Evolutionary conservation across 1,284 basidiomycete genomes (phyloP), one percentile per base, ranked within the genome.

Genomic region (Grifola frondosa): DNA sequence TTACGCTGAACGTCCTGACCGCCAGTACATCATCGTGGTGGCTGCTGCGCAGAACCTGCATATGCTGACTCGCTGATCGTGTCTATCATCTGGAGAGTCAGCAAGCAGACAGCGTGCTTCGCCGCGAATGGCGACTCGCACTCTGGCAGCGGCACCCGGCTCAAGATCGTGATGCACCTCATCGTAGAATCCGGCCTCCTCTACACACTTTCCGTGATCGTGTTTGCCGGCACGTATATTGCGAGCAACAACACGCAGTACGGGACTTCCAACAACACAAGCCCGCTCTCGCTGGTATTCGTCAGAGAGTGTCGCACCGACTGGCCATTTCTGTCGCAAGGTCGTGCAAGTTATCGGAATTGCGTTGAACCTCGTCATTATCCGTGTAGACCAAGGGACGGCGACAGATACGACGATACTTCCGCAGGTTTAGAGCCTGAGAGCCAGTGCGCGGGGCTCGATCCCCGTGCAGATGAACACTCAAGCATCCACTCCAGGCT

Each of bases 1-100:
- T 72, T 4, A 61, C 58, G 5, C 61, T 62, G 5, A 71, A 70
- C 30, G 29, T 67, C 10, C 44, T 66, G 1, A 64, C 67, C 8
- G 70, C 70, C 1, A 57, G 68, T 70, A 42, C 42, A 60, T 57
- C 22, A n/a, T n/a, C n/a, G n/a, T n/a, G n/a, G n/a, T n/a, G n/a
- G n/a, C n/a, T n/a, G n/a, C n/a, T n/a, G n/a, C n/a, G n/a, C n/a
- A n/a, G n/a, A n/a, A n/a, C n/a, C n/a, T 15, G 20, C 6, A 11
- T 25, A 2, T 40, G 21, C 5, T 21, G 12, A 25, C 16, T 3
- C 56, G 10, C 42, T 69, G 22, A 69, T 72, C 29, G 64, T 70
- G 4, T 54, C 60, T 38, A 59, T 62, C 6, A 66, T 71, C 22
- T 67, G 67, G 64, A 53, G 44, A 5, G 59, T 48, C 26, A n/a